phyloP scores from a whole-genome alignment of 2,329 filamentous ascomycete genomes.

The Nothophaeocryptopus gaeumannii region DNA sequence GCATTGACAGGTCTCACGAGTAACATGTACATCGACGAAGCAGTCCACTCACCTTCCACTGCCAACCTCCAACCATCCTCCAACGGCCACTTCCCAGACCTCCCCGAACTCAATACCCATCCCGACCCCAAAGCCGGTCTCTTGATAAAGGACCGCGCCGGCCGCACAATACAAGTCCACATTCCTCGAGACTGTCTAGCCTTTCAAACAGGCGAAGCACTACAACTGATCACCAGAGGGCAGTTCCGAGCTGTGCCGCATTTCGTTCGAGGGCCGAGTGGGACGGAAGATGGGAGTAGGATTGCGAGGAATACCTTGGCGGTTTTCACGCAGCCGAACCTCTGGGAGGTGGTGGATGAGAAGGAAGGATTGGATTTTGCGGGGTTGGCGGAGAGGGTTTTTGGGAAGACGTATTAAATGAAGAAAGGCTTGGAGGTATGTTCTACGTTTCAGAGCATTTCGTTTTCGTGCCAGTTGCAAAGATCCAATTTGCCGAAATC shows the following conservation, averaged over 20 bases:
- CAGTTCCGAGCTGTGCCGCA: constrained; percentile 93
- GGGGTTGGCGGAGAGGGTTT: constrained; percentile 20
- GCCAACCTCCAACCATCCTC: constrained; percentile 21
- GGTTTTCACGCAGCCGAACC: constrained; percentile 94
- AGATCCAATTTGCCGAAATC: no score
- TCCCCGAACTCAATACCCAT: constrained; percentile 69
- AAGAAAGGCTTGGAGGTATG: neutral
- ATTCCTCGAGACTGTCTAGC: constrained; percentile 90
- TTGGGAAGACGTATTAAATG: constrained; percentile 24
- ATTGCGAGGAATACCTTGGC: constrained; percentile 75
- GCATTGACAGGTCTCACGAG: constrained; percentile 91
- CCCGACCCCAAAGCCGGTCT: constrained; percentile 83
- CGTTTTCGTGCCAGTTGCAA: no score
- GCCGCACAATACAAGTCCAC: constrained; percentile 80
- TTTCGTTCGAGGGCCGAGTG: constrained; percentile 66
- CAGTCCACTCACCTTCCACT: constrained; percentile 33
- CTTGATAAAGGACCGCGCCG: constrained; percentile 87
- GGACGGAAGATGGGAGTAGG: constrained; percentile 57
- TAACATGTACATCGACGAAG: constrained; percentile 93
- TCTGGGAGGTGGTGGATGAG: constrained; percentile 74
- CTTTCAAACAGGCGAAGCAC: constrained; percentile 91
- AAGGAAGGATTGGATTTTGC: constrained; percentile 47
- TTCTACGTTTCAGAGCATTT: no score
- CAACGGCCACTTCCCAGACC: constrained; percentile 21
- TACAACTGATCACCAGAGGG: constrained; percentile 87